phyloP scores from a whole-genome alignment of 176 grass and related monocot species.

The Zoysia japonica region DNA sequence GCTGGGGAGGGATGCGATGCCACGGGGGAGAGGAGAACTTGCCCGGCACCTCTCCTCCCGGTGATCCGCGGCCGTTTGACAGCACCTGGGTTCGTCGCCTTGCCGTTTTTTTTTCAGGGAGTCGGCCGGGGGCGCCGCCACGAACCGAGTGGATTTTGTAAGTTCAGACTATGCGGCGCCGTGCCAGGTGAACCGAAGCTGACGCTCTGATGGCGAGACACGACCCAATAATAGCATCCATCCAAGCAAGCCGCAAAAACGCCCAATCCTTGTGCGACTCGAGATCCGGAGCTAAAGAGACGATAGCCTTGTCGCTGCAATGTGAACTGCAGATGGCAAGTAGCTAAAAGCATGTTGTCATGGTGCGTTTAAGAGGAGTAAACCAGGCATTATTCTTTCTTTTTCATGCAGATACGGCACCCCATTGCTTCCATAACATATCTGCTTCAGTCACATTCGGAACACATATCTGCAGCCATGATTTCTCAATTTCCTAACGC shows the following conservation, averaged over 20 bases:
- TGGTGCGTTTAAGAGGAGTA: not conserved
- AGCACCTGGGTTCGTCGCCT: too few relatives aligned
- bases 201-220: not conserved
- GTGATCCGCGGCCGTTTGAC: not conserved
- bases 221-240: not conserved
- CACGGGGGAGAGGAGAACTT: not conserved
- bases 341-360: not conserved
- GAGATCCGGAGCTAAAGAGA: not conserved
- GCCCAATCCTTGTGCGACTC: not conserved
- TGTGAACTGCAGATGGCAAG: slow-evolving; percentile 2
- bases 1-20: not conserved
- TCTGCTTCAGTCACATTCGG: not conserved
- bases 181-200: not conserved
- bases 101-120: too few relatives aligned
- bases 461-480: not conserved
- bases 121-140: too few relatives aligned
- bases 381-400: not conserved
- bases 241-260: not conserved
- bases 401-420: not conserved
- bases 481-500: slow-evolving; percentile 1
- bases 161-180: not conserved
- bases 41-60: slow-evolving; percentile 4
- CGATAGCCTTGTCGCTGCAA: not conserved
- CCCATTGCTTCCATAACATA: not conserved
- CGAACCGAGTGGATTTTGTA: too few relatives aligned